Evolutionary conservation across 2,329 filamentous ascomycete species (phyloP).

Genomic region (Aspergillus quadrilineatus): DNA sequence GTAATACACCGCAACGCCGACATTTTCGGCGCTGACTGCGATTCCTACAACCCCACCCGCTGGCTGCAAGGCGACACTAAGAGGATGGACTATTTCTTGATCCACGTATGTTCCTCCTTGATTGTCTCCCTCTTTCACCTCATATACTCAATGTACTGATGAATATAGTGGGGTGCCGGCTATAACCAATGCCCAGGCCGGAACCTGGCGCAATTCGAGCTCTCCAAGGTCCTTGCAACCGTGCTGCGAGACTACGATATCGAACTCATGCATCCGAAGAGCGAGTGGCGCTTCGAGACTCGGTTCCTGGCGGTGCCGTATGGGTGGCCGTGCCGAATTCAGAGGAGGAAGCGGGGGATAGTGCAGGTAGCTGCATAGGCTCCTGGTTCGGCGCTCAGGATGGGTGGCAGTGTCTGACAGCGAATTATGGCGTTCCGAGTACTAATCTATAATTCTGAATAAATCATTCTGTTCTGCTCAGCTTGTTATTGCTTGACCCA

Average conservation of each 20-base stretch:
- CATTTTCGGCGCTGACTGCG: conserved; percentile 24
- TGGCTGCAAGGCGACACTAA: conserved; percentile 22
- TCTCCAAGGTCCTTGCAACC: conserved; percentile 35
- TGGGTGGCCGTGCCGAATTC: conserved; percentile 6
- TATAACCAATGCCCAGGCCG: conserved; percentile 39
- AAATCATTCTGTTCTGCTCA: too few species aligned
- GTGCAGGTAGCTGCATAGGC: too few species aligned
- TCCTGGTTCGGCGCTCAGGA: too few species aligned
- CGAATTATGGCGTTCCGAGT: too few species aligned
- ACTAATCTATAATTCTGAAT: too few species aligned
- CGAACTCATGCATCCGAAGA: conserved; percentile 26
- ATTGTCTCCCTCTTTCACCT: not conserved
- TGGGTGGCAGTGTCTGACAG: too few species aligned
- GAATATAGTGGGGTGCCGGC: conserved; percentile 34
- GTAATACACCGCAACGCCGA: conserved; percentile 22
- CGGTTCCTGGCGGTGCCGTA: conserved; percentile 26
- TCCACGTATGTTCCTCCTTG: conserved; percentile 6
- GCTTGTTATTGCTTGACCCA: too few species aligned
- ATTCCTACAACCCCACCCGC: conserved; percentile 26
- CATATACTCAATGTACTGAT: not conserved
- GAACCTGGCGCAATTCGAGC: conserved; percentile 37
- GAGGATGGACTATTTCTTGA: conserved; percentile 13
- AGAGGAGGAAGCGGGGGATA: not conserved
- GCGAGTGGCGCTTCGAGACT: conserved; percentile 17
- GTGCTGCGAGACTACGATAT: conserved; percentile 38